These are phyloP conservation scores for Pseudocercospora vitis DNA, from an alignment of 2,329 filamentous ascomycete species.

Conservation along the genomic window DNA sequence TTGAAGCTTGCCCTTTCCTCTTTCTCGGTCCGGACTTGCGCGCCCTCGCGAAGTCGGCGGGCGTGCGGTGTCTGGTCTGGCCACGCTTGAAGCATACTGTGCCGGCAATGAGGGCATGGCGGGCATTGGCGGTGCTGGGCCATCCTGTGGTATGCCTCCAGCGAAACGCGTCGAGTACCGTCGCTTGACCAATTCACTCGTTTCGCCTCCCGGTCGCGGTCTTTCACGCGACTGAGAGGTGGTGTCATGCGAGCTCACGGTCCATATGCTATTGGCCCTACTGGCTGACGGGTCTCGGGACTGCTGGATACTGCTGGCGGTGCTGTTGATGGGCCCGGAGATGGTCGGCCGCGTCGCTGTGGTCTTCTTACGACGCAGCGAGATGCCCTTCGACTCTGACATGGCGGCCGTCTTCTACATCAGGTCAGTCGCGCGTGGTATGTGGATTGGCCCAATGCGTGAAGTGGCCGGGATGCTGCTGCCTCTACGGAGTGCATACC, in stretches of 20 bases:
- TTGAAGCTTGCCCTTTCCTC: slow-evolving; percentile 51
- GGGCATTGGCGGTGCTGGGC: slow-evolving; percentile 63
- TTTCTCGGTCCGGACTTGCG: slow-evolving; percentile 36
- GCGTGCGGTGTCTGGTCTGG: slow-evolving; percentile 11
- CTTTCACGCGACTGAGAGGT: slow-evolving; percentile 35
- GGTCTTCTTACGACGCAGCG: slow-evolving; percentile 62
- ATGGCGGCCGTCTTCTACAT: slow-evolving; percentile 21
- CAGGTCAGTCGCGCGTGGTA: too few species aligned
- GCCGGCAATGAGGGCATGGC: slow-evolving; percentile 60
- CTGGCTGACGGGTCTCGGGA: slow-evolving; percentile 19
- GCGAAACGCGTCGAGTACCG: slow-evolving; percentile 87
- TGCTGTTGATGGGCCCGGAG: slow-evolving; percentile 54
- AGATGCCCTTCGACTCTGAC: slow-evolving; percentile 56
- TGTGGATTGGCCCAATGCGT: too few species aligned
- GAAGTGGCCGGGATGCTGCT: too few species aligned
- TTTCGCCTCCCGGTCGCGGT: slow-evolving; percentile 49
- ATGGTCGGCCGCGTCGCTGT: slow-evolving; percentile 56
- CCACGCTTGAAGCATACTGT: slow-evolving; percentile 50
- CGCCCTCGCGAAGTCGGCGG: slow-evolving; percentile 34
- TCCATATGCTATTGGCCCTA: slow-evolving; percentile 29
- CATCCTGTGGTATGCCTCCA: slow-evolving; percentile 66
- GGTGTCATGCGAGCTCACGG: slow-evolving; percentile 20
- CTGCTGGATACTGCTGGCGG: slow-evolving; percentile 12
- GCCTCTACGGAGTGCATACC: background rate
- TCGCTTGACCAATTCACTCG: slow-evolving; percentile 84